Percentiles rank a stretch among this genome's conserved stretches.
Evolutionary conservation across 1,139 yeast species (phyloP).

Genomic region (Debaryomyces udenii): DNA sequence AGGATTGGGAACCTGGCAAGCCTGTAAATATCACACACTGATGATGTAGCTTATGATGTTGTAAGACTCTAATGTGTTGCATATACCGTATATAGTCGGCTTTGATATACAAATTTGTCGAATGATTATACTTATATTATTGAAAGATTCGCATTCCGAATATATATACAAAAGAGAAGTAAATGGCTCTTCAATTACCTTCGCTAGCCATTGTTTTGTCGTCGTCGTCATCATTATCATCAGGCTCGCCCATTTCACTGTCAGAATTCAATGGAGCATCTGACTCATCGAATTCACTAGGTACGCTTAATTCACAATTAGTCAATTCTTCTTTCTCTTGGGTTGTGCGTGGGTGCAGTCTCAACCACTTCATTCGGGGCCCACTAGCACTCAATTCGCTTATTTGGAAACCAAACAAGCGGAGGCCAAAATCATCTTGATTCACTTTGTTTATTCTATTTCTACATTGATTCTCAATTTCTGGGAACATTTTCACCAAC

Average conservation of each 20-base stretch:
- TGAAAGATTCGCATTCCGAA: too few relatives aligned
- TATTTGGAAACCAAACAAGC: conserved; percentile 84
- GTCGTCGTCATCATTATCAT: conserved; percentile 33
- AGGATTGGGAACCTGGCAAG: conserved; percentile 78
- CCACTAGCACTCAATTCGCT: conserved; percentile 79
- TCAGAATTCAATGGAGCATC: conserved; percentile 25
- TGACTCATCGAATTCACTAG: conserved; percentile 38
- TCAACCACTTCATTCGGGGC: conserved; percentile 93
- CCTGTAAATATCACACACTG: conserved; percentile 65
- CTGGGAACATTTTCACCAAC: conserved; percentile 87
- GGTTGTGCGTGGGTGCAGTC: conserved; percentile 67
- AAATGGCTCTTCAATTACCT: conserved; percentile 15
- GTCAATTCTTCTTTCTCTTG: conserved; percentile 63
- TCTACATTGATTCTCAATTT: conserved; percentile 58
- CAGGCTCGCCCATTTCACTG: conserved; percentile 24
- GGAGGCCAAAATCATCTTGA: conserved; percentile 63
- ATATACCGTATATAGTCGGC: too few relatives aligned
- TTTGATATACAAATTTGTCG: too few relatives aligned
- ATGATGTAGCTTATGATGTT: conserved; percentile 4
- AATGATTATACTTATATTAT: too few relatives aligned
- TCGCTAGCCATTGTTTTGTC: conserved; percentile 56
- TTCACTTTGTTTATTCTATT: conserved; percentile 55
- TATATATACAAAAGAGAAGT: not conserved
- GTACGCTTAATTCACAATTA: conserved; percentile 63
- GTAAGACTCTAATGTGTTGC: not conserved